Percentiles rank a stretch among this genome's conserved stretches.
phyloP scores from a whole-genome alignment of 2,329 filamentous ascomycete species.

The Apiospora aurea region DNA sequence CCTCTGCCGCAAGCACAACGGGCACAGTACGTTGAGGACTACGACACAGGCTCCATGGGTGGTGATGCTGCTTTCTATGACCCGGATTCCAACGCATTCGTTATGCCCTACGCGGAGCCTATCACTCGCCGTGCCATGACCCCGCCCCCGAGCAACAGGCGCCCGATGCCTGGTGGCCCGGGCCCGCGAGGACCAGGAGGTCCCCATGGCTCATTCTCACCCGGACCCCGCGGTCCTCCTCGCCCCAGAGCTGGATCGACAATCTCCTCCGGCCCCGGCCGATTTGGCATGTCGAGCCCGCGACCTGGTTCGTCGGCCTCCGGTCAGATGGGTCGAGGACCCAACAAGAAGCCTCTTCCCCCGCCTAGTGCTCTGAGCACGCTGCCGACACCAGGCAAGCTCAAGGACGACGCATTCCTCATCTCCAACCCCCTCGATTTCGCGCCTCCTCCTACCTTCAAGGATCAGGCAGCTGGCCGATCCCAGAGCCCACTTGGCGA shows the following conservation, averaged over 20 bases:
- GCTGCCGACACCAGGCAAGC: constrained; percentile 83
- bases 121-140: constrained; percentile 94
- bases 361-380: constrained; percentile 77
- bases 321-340: constrained; percentile 48
- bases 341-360: constrained; percentile 59
- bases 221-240: constrained; percentile 43
- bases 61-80: constrained; percentile 74
- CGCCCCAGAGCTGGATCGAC: constrained; percentile 59
- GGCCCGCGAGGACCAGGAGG: constrained; percentile 39
- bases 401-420: constrained; percentile 82
- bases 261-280: constrained; percentile 45
- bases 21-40: constrained; percentile 75
- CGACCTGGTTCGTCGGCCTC: constrained; percentile 45
- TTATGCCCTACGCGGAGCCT: constrained; percentile 85
- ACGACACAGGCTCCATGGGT: constrained; percentile 70
- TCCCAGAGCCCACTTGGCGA: constrained; percentile 70
- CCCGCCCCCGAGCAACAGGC: constrained; percentile 70
- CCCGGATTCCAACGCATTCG: constrained; percentile 72
- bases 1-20: constrained; percentile 34
- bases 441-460: constrained; percentile 75
- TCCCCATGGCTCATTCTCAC: constrained; percentile 54
- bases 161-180: constrained; percentile 44
- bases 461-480: constrained; percentile 73
- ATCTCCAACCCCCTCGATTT: constrained; percentile 78
- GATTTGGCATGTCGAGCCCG: constrained; percentile 42